phyloP scores from a whole-genome alignment of 2,329 filamentous ascomycete species.

The Chrysoporthe puriensis region DNA sequence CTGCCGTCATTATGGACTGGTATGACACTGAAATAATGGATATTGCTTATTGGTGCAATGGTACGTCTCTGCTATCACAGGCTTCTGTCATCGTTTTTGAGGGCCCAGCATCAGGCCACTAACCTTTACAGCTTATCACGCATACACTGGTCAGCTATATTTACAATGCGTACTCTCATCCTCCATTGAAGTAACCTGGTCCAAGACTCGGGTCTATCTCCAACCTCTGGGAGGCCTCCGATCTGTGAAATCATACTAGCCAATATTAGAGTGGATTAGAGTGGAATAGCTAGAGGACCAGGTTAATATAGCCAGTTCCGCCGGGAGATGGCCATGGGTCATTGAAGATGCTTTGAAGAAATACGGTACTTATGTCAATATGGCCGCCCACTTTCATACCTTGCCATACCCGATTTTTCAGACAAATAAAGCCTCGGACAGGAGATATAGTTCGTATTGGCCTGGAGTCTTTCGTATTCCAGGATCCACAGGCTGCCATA shows the following conservation, averaged over 20 bases:
- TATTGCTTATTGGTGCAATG: no score
- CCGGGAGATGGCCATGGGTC: not conserved
- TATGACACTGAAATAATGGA: no score
- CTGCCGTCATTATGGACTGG: no score
- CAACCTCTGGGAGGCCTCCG: not conserved
- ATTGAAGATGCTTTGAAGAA: not conserved
- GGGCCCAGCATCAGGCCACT: no score
- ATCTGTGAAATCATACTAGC: no score
- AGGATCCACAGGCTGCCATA: not conserved
- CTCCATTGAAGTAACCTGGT: not conserved
- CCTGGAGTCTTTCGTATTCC: not conserved
- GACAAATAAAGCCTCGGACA: not conserved
- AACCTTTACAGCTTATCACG: no score
- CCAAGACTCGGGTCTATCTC: not conserved
- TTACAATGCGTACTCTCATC: constrained; percentile 2
- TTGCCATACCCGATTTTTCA: not conserved
- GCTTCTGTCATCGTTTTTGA: no score
- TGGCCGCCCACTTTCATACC: no score
- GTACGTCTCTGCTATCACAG: no score
- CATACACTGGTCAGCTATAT: not conserved
- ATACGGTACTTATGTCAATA: not conserved
- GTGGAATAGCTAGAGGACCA: no score
- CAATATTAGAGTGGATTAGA: no score
- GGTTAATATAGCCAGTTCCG: not conserved
- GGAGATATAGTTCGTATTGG: constrained; percentile 2